Base-by-base conservation (phyloP, 1,284 basidiomycete species). In the Austroboletus olivaceoglutinosus region DNA sequence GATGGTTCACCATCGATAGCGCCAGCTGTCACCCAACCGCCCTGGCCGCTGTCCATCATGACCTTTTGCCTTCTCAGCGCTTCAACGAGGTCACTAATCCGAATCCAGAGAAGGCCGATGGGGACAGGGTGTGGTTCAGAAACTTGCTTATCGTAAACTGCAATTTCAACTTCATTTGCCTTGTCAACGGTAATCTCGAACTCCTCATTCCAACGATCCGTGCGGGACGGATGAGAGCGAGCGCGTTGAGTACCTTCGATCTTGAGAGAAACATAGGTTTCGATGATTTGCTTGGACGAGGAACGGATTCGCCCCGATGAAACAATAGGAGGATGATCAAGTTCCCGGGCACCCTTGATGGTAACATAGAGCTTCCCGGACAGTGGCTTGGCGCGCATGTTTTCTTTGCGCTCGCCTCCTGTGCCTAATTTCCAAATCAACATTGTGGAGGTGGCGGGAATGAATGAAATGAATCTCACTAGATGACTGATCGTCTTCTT, bases 141-240 rank as follows among this genome's bases (percentile, higher is more conserved):
- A 18, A 85, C 83, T 59, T 92, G 85, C 61, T 93, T 93, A 73
- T 99, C 97, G 63, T 95, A 97, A 23, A 99, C 84, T 15, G 93
- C 93, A 43, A 99, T 86, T 72, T 99, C 97, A 48, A 98, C 91
- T 77, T 99, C 97, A 69, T 96, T 98, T 31, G 95, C 95, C 70
- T 98, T 98, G 75, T 98, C 96, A 45, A 99, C 91, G 2, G 89
- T 82, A 55, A 99, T 92, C 70, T 97, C 92, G 57, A 99, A 98
- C 53, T 93, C 91, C 71, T 99, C 96, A 69, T 93, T 91, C 97
- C 97, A 99, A 43, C 90, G 85, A 71, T 99, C 97, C 43, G 88
- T 96, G 56, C 94, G 86, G 19, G 93, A 89, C 8, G 93, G 89
- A 64, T 97, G 93, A 1, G 96, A 96, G 51, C 89, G 85, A 9